phyloP scores from a whole-genome alignment of 2,329 filamentous ascomycete genomes.

The Lasiodiplodia theobromae region DNA sequence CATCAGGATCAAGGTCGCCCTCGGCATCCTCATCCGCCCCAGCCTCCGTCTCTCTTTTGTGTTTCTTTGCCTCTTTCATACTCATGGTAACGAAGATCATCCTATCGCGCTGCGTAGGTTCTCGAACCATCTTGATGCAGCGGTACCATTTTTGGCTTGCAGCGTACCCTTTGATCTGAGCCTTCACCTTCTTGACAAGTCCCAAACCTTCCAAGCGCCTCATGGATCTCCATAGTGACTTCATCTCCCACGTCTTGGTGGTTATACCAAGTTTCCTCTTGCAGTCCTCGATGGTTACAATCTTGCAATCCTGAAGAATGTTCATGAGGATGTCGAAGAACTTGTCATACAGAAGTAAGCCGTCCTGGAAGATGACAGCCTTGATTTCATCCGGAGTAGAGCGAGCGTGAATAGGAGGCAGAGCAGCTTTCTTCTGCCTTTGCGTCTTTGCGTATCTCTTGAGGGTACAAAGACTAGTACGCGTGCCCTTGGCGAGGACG shows the following conservation, averaged over 20 bases:
- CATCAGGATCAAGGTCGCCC: constrained; percentile 16
- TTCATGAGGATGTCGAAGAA: constrained; percentile 59
- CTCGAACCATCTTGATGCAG: constrained; percentile 52
- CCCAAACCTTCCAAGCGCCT: constrained; percentile 50
- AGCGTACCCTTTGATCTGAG: constrained; percentile 42
- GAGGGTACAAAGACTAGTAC: constrained; percentile 65
- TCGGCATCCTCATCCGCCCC: constrained; percentile 30
- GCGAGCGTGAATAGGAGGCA: constrained; percentile 21
- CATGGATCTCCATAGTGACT: constrained; percentile 48
- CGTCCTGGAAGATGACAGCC: constrained; percentile 45
- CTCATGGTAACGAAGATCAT: constrained; percentile 42
- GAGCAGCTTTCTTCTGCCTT: constrained; percentile 33
- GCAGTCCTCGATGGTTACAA: constrained; percentile 61
- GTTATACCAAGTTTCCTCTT: constrained; percentile 43
- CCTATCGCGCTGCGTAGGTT: constrained; percentile 42
- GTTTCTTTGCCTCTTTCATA: constrained; percentile 32
- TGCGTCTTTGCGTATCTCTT: constrained; percentile 55
- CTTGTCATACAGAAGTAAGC: constrained; percentile 56
- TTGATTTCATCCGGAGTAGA: constrained; percentile 34
- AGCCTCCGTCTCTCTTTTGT: constrained; percentile 13
- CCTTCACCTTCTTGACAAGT: constrained; percentile 48
- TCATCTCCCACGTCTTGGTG: constrained; percentile 46
- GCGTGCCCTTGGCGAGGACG: constrained; percentile 55
- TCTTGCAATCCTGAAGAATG: constrained; percentile 57
- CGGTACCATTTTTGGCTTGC: constrained; percentile 40